A percentile compares a stretch with the other conserved stretches of the same genome.
These are phyloP conservation scores for Lactifluus pinguis DNA, from an alignment of 768 basidiomycete genomes.

Conservation along the genomic window DNA sequence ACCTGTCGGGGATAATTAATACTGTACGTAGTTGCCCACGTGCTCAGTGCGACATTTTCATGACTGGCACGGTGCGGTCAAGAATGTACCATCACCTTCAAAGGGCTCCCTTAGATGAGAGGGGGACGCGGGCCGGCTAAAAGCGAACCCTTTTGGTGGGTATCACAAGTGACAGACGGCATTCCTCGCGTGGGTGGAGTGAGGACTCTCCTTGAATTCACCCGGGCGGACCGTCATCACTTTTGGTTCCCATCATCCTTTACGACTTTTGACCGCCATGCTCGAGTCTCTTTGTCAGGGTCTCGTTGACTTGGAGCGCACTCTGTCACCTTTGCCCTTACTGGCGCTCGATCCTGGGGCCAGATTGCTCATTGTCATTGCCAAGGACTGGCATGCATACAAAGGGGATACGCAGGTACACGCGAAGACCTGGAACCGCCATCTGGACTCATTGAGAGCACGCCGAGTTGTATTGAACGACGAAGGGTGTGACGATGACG, in stretches of 20 bases:
- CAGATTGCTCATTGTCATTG: neutral
- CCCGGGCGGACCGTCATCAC: slow-evolving; percentile 4
- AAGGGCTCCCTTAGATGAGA: neutral
- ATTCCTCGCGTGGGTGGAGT: neutral
- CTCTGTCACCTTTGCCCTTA: neutral
- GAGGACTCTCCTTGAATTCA: neutral
- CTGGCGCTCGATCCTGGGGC: neutral
- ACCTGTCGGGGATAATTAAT: neutral
- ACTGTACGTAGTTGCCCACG: neutral
- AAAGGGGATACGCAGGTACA: neutral
- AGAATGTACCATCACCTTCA: slow-evolving; percentile 4
- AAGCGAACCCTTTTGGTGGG: neutral
- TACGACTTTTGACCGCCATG: neutral
- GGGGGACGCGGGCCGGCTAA: neutral
- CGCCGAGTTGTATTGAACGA: slow-evolving; percentile 1
- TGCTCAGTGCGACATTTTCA: neutral
- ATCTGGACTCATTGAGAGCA: slow-evolving; percentile 1
- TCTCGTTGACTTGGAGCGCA: slow-evolving; percentile 1
- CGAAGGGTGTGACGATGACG: neutral
- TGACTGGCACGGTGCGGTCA: neutral
- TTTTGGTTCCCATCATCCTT: slow-evolving; percentile 10
- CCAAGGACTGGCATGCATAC: neutral
- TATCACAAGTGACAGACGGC: slow-evolving; percentile 12
- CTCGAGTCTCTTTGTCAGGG: neutral
- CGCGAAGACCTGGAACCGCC: neutral